A percentile compares a stretch with the other conserved stretches of the same genome.
Conservation (phyloP, 1,284 basidiomycete species). For the Trametes hirsuta region DNA sequence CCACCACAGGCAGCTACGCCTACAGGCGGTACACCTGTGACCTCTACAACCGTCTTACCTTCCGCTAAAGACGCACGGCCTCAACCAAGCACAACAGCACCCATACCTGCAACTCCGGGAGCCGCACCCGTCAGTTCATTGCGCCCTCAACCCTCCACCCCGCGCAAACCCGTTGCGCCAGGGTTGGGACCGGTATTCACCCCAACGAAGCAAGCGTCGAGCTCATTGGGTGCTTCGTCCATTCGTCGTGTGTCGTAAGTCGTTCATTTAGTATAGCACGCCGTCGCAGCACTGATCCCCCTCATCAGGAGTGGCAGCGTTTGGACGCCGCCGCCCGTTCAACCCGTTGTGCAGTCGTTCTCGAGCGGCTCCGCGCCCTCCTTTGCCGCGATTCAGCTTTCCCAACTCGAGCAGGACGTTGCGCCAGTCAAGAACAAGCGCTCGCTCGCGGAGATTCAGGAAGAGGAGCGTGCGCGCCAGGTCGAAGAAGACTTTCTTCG, state of each 20-base stretch:
- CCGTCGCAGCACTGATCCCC: background rate
- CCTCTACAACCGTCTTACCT: background rate
- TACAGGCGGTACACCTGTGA: slow-evolving; percentile 2
- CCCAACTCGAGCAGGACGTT: slow-evolving; percentile 63
- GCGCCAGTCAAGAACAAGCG: slow-evolving; percentile 53
- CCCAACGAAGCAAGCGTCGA: slow-evolving; percentile 50
- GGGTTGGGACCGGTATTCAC: slow-evolving; percentile 63
- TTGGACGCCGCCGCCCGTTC: slow-evolving; percentile 59
- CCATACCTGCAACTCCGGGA: background rate
- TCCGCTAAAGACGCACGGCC: slow-evolving; percentile 3
- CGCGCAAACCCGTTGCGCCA: slow-evolving; percentile 30
- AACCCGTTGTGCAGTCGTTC: slow-evolving; percentile 45
- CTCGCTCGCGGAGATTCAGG: slow-evolving; percentile 82
- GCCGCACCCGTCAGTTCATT: background rate
- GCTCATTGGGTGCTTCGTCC: slow-evolving; percentile 34
- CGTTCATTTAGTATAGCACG: too few species aligned
- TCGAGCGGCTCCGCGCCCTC: slow-evolving; percentile 53
- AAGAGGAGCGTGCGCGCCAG: slow-evolving; percentile 71
- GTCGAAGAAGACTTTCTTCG: slow-evolving; percentile 78
- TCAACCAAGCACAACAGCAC: background rate
- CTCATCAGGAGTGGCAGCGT: slow-evolving; percentile 45
- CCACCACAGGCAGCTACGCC: slow-evolving; percentile 13
- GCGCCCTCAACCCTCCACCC: slow-evolving; percentile 18
- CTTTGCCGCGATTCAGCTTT: slow-evolving; percentile 81
- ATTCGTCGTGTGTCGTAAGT: slow-evolving; percentile 55